Evolutionary conservation across 2,329 filamentous ascomycete species (phyloP).

Genomic region (Aspergillus quadrilineatus): DNA sequence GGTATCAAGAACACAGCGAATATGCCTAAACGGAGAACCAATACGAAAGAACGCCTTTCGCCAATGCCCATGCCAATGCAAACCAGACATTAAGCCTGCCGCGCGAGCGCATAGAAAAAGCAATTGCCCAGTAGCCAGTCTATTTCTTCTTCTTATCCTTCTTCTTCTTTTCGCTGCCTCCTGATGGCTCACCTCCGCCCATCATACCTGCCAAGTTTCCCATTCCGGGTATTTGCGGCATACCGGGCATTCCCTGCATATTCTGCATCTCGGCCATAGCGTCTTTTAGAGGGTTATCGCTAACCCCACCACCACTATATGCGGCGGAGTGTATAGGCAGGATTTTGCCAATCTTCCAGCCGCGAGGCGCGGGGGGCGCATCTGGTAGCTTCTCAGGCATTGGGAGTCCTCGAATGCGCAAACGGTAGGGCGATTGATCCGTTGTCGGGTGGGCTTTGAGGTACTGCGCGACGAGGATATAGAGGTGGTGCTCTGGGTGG

Average conservation of each 20-base stretch:
- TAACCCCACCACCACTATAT: constrained; percentile 87
- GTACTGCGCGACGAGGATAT: constrained; percentile 74
- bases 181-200: constrained; percentile 34
- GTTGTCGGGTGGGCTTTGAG: constrained; percentile 76
- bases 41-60: constrained; percentile 34
- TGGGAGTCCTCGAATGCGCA: constrained; percentile 72
- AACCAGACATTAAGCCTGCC: constrained; percentile 24
- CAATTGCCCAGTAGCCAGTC: constrained; percentile 11
- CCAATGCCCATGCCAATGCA: constrained; percentile 42
- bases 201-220: constrained; percentile 59
- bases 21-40: constrained; percentile 27
- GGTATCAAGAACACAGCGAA: constrained; percentile 25
- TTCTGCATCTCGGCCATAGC: constrained; percentile 91
- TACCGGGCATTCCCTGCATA: constrained; percentile 44
- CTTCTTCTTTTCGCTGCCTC: constrained; percentile 44
- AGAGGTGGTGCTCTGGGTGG: constrained; percentile 73
- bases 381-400: constrained; percentile 67
- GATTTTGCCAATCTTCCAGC: constrained; percentile 85
- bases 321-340: constrained; percentile 86
- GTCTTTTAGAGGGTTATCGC: constrained; percentile 90
- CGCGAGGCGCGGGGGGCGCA: constrained; percentile 72
- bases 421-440: constrained; percentile 66
- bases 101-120: constrained; percentile 19
- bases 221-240: constrained; percentile 45
- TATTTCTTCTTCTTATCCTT: constrained; percentile 54